Conservation (phyloP, 306 rosid species). For the Sphenostylis stenocarpa region DNA sequence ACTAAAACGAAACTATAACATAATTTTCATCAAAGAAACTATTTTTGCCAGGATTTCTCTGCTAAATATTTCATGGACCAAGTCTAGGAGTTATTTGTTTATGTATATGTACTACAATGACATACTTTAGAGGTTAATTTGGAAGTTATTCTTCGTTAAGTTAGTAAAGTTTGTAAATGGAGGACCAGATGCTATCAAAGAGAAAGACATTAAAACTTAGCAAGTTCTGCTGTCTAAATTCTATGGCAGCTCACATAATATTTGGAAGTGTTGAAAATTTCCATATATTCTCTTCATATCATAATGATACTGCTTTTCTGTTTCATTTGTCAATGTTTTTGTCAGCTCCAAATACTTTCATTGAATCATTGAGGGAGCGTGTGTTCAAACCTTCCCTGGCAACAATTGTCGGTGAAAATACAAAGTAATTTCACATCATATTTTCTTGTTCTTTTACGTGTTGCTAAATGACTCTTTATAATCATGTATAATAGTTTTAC, state of each 20-base stretch:
- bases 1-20: neutral
- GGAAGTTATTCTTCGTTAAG: neutral
- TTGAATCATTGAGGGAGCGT: constrained; percentile 93
- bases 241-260: constrained; percentile 5
- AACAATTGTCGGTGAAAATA: constrained; percentile 66
- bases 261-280: constrained; percentile 10
- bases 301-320: constrained; percentile 26
- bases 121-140: constrained; percentile 17
- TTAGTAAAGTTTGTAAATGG: constrained; percentile 2
- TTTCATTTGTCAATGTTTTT: constrained; percentile 30
- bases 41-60: neutral
- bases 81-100: neutral
- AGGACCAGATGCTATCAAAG: neutral
- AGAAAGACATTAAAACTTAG: neutral
- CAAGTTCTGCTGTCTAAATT: constrained; percentile 14
- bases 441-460: constrained; percentile 28
- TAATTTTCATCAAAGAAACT: neutral
- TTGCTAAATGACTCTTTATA: constrained; percentile 11
- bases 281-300: constrained; percentile 12
- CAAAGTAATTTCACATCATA: constrained; percentile 56
- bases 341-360: constrained; percentile 78
- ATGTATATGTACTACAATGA: neutral
- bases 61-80: neutral
- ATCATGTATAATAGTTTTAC: constrained; percentile 36
- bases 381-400: constrained; percentile 92